Percentiles rank a stretch among this genome's conserved stretches.
phyloP scores from a whole-genome alignment of 768 basidiomycete genomes.

The Dioszegia aurantiaca region DNA sequence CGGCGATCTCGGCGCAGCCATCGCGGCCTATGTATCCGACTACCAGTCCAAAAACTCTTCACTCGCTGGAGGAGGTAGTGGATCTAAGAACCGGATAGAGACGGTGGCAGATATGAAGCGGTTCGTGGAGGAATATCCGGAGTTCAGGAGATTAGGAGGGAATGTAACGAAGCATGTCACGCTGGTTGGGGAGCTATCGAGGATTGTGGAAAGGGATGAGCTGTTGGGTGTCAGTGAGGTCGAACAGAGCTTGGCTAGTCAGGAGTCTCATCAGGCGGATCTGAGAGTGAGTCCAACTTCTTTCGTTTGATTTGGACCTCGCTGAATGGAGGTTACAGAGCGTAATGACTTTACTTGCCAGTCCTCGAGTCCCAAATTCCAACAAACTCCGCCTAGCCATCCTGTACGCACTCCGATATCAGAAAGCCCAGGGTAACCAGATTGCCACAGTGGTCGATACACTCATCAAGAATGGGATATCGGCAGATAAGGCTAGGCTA shows the following conservation, averaged over 20 bases:
- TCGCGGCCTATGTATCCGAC: constrained; percentile 88
- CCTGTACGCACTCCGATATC: constrained; percentile 88
- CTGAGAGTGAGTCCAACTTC: constrained; percentile 61
- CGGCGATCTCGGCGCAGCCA: constrained; percentile 86
- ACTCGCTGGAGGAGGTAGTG: constrained; percentile 57
- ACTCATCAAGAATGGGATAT: constrained; percentile 52
- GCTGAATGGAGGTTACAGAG: constrained; percentile 56
- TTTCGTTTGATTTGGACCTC: background rate
- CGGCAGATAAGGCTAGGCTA: constrained; percentile 57
- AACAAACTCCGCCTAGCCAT: constrained; percentile 89
- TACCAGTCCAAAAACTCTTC: constrained; percentile 58
- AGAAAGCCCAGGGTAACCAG: constrained; percentile 78
- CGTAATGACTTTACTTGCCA: constrained; percentile 74
- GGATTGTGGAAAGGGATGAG: constrained; percentile 79
- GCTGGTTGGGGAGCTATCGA: constrained; percentile 89
- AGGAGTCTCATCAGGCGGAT: constrained; percentile 74
- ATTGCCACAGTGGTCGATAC: constrained; percentile 62
- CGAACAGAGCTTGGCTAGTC: constrained; percentile 92
- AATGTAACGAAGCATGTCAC: constrained; percentile 99
- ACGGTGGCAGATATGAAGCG: constrained; percentile 96
- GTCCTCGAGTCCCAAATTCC: constrained; percentile 65
- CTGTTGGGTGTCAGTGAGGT: constrained; percentile 87
- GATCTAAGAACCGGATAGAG: constrained; percentile 66
- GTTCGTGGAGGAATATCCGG: constrained; percentile 97
- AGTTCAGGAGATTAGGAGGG: constrained; percentile 91